Conservation (phyloP, 1,284 basidiomycete genomes). For the Trichosporon sp. region DNA sequence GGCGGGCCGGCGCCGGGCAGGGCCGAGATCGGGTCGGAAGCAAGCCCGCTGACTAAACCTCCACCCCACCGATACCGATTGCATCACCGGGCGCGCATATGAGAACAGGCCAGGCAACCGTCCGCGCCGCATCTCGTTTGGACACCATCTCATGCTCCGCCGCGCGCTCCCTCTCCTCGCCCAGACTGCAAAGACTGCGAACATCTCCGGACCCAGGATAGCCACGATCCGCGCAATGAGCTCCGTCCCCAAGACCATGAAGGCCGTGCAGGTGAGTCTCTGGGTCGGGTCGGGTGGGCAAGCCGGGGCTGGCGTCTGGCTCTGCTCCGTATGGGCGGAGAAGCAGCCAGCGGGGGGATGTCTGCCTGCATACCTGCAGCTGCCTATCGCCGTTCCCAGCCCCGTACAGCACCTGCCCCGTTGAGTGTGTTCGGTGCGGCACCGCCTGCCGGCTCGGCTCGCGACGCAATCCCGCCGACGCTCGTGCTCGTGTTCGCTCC, state of each 20-base stretch:
- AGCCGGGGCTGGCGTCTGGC: too few species aligned
- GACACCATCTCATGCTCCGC: neutral
- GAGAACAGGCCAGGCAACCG: neutral
- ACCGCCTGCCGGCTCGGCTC: too few species aligned
- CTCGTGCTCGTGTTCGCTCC: too few species aligned
- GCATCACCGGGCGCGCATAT: neutral
- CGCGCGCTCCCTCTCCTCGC: neutral
- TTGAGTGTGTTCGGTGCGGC: too few species aligned
- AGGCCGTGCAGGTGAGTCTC: conserved; percentile 51
- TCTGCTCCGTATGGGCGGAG: too few species aligned
- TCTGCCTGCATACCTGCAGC: too few species aligned
- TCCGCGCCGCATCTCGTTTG: too few species aligned
- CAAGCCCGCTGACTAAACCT: neutral
- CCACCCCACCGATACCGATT: too few species aligned
- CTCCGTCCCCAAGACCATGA: conserved; percentile 51
- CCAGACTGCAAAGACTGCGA: neutral
- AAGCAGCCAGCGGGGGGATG: too few species aligned
- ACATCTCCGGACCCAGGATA: neutral
- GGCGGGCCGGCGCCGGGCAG: neutral
- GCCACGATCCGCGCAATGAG: conserved; percentile 21
- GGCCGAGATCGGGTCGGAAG: neutral
- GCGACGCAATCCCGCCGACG: too few species aligned
- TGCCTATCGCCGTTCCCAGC: too few species aligned
- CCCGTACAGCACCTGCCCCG: too few species aligned
- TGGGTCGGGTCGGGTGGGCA: neutral